Base-by-base conservation (phyloP, 495 filamentous ascomycete species). In the Filosporella fistucella region DNA sequence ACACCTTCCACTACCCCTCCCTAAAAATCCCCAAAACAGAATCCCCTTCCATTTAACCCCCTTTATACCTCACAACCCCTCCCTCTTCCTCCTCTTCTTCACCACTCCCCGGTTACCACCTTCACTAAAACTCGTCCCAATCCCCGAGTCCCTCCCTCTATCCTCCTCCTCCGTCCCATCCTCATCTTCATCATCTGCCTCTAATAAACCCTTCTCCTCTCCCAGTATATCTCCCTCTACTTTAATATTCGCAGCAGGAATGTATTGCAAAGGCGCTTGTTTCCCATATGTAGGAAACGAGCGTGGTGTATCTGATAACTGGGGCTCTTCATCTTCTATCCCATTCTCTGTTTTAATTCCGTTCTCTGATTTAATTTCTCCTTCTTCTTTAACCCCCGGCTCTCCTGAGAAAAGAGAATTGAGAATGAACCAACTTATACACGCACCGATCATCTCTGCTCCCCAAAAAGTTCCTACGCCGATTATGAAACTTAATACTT, bases 391-490 rank as follows among this genome's bases (percentile, higher is more conserved):
- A 2, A 25, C 34, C 12, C n/a, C 7, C 4, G 9, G 6, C 38
- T 39, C 21, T 18, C n/a, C 28, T 2, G 47, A 14, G 45, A 69
- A 63, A 29, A 68, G 58, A 3, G 66, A 51, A 41, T 64, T 68
- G 8, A 84, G 51, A 2, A 73, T 28, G 2, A 75, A 45, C 84
- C 84, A 93, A 0, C 68, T 76, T 1, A 84, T 1, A 5, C 69
- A 63, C 49, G 78, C 70, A 24, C 80, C 81, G 0, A 75, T 35
- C 65, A 95, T 72, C 54, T 86, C 86, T 1, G 76, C 68, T 8
- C 60, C 62, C 91, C 89, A 96, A 63, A 96, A 96, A 21, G 76
- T 35, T 3, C 59, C 65, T 3, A 78, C 86, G 44, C 85, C 85
- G 2, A 85, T 52, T 0, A 86, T 30, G 51, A 89, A 88, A 10